Base-by-base conservation (phyloP, 331 rosid genomes). In the Acacia concinna region DNA sequence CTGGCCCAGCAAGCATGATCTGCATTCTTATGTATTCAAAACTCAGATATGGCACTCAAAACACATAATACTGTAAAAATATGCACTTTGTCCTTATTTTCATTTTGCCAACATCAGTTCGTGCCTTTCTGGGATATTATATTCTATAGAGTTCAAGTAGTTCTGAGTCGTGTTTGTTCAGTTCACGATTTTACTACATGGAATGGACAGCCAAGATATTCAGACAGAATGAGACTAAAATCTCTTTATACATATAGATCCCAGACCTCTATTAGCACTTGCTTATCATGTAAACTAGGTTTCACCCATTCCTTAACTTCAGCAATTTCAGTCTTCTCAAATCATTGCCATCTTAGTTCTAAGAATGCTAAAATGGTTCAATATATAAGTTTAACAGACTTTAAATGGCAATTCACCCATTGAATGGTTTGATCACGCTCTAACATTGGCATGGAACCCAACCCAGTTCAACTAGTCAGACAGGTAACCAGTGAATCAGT, bases 1-100 rank as follows among this genome's bases (percentile, higher is more conserved):
- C 96, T 17, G 99, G 98, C 70, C 99, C 98, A 15, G 97, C 96
- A 73, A 95, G 91, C 89, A 91, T 87, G 82, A 95, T 90, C 99
- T 91, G 2, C 68, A 88, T 78, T 67, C 14, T 51, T 65, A 47
- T 75, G 71, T 68, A 71, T 81, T 76, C 47, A 15, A 32, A 80
- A 31, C 81, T 78, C 67, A 81, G 66, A 56, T 52, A 72, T 68
- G 15, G 35, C 6, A 2, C 73, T 4, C 76, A 65, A 63, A 11
- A 21, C 9, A 40, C 2, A 7, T 40, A 12, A 23, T 38, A 2
- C 15, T 38, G 49, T 15, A 37, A 37, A 67, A 67, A 12, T 67
- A 12, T 56, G 27, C 72, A 67, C 28, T n/a, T 38, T n/a, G n/a
- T 1, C 43, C 49, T 11, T 21, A 17, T n/a, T 34, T 3, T 8